Evolutionary conservation across 306 rosid genomes (phyloP).

Genomic region (Castanea crenata): DNA sequence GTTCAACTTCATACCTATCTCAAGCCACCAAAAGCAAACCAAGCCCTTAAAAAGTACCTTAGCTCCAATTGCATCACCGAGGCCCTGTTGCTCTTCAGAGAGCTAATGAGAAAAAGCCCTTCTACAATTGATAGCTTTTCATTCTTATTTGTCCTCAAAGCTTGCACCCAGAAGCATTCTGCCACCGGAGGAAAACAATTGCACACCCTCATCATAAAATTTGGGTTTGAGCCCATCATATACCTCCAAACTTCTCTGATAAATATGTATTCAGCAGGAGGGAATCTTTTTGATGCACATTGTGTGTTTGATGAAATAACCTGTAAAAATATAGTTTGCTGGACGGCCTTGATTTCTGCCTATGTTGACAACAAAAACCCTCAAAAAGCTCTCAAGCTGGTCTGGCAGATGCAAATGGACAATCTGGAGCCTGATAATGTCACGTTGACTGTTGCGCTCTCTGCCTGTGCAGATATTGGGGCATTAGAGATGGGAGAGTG

Average conservation of each 20-base stretch:
- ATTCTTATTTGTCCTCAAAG: constrained; percentile 43
- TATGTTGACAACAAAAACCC: constrained; percentile 51
- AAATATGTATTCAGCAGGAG: constrained; percentile 25
- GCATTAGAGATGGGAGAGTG: constrained; percentile 48
- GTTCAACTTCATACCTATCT: constrained; percentile 29
- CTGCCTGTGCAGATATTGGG: constrained; percentile 60
- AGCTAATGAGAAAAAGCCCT: constrained; percentile 32
- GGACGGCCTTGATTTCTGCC: constrained; percentile 61
- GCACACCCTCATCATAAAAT: constrained; percentile 44
- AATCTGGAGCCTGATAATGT: constrained; percentile 53
- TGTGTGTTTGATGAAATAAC: constrained; percentile 48
- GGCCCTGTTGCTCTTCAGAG: constrained; percentile 40
- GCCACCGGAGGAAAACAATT: constrained; percentile 37
- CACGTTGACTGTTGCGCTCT: constrained; percentile 42
- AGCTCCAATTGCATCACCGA: constrained; percentile 34
- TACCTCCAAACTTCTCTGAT: constrained; percentile 57
- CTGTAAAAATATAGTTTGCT: constrained; percentile 32
- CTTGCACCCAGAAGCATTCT: constrained; percentile 34
- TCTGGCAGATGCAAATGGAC: constrained; percentile 47
- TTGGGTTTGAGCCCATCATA: constrained; percentile 35
- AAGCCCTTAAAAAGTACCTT: constrained; percentile 39
- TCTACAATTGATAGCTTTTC: constrained; percentile 47
- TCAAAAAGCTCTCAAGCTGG: constrained; percentile 36
- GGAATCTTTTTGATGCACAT: constrained; percentile 29
- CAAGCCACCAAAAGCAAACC: constrained; percentile 59